Conservation (phyloP, 352 stramenopile species). For the Phytophthora syringae region DNA sequence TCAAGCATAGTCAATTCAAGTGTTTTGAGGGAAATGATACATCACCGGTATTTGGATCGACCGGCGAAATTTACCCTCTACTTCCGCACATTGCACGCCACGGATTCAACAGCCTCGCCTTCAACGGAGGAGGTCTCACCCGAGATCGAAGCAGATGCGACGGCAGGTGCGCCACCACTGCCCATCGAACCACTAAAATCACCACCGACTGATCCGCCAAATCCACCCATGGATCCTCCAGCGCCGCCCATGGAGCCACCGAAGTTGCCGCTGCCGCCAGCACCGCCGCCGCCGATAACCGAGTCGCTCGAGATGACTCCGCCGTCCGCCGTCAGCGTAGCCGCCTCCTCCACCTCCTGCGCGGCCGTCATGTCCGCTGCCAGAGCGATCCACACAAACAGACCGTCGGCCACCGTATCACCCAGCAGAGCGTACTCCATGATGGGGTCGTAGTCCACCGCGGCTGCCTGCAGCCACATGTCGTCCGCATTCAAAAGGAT, state of each 20-base stretch:
- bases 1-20: no score
- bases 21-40: no score
- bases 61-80: neutral
- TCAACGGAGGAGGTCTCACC: neutral
- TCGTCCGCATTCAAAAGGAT: slow-evolving; percentile 35
- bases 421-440: slow-evolving; percentile 18
- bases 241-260: slow-evolving; percentile 6
- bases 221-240: slow-evolving; percentile 2
- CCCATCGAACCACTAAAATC: neutral
- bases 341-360: slow-evolving; percentile 1
- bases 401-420: slow-evolving; percentile 2
- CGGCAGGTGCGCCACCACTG: neutral
- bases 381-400: slow-evolving; percentile 27
- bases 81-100: neutral
- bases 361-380: slow-evolving; percentile 19
- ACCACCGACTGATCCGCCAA: neutral
- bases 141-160: neutral
- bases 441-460: slow-evolving; percentile 15
- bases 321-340: slow-evolving; percentile 9
- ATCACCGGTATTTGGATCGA: no score
- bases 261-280: slow-evolving; percentile 1
- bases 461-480: slow-evolving; percentile 20
- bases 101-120: neutral
- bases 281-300: neutral
- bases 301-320: slow-evolving; percentile 6